Evolutionary conservation across 1,139 yeast species (phyloP), one percentile per base, ranked within the genome.

Genomic region (Blastobotrys serpentis): DNA sequence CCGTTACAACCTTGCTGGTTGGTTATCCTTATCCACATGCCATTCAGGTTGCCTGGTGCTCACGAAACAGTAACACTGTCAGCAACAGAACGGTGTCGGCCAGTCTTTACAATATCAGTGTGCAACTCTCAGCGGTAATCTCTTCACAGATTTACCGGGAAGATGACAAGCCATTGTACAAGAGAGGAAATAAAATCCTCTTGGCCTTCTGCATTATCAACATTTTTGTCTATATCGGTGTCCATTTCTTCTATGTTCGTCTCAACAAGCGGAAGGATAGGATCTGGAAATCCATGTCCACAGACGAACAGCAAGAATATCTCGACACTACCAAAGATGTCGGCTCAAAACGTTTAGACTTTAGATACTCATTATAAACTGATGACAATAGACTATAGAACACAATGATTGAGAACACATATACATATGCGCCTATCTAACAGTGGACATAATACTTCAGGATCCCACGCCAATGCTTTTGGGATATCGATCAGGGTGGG

Each of bases 71-170:
- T 8, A 77, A 78, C 53, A 71, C 81, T 41, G 77, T 81, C 29
- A 67, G 78, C 46, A 70, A 76, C 8, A 70, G 86, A 57, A 74
- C 84, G 0, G 74, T 81, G 10, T 69, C 78, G 26, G 74, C 82
- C 2, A 80, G 85, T 0, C 52, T 80, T 38, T 80, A 78, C 60
- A 81, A 81, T 59, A 78, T 80, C 67, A 69, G 69, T 54, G 81
- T 77, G 2, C 86, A 81, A 60, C 62, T 75, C 2, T 80, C 81
- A 2, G 61, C 67, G 34, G 74, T 79, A 46, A 65, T 73, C 4
- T 66, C 75, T 2, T 66, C 76, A 5, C 76, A 79, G 56, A 70
- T 79, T 17, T 81, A 81, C 60, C 66, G 79, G 49, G 61, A 64
- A 1, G 72, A 72, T 41, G 86, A 81, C 59, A 70, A 70, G 40